Conservation (phyloP, 495 filamentous ascomycete species). For the Cercophora newfieldiana region DNA sequence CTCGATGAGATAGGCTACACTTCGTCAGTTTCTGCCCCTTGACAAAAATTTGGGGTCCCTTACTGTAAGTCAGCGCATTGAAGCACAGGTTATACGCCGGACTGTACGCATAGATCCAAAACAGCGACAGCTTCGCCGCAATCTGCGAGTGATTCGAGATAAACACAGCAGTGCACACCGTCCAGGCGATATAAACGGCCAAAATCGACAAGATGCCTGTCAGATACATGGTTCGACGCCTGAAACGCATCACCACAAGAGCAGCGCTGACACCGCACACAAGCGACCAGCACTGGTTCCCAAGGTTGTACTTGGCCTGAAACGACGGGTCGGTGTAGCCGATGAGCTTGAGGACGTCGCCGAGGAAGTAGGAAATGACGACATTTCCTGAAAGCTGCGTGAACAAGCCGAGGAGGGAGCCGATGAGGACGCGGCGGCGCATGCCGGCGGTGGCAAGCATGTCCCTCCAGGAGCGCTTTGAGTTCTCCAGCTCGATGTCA, state of each 20-base stretch:
- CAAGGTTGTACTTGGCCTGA: constrained; percentile 59
- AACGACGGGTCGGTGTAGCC: constrained; percentile 53
- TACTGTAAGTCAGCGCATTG: constrained; percentile 68
- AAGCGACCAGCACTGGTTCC: constrained; percentile 58
- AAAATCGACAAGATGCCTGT: constrained; percentile 55
- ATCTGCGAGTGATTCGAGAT: constrained; percentile 36
- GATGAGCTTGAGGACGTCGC: constrained; percentile 50
- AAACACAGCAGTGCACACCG: constrained; percentile 53
- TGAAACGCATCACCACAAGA: constrained; percentile 55
- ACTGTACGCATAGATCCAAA: constrained; percentile 66
- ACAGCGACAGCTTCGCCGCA: constrained; percentile 48
- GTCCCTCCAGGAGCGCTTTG: constrained; percentile 58
- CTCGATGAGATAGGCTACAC: constrained; percentile 59
- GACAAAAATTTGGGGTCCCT: constrained; percentile 19
- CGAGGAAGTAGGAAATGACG: constrained; percentile 60
- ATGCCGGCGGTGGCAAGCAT: constrained; percentile 57
- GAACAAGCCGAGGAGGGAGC: constrained; percentile 59
- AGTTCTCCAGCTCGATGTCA: constrained; percentile 54
- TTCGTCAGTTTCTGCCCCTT: background rate
- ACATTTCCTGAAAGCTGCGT: constrained; percentile 66
- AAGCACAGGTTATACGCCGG: constrained; percentile 66
- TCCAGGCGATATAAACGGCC: constrained; percentile 61
- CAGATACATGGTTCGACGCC: constrained; percentile 61
- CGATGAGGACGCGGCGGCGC: constrained; percentile 56
- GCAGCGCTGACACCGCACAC: constrained; percentile 56